Evolutionary conservation across 73 alveolate genomes (phyloP).

Genomic region (Paramecium sexaurelia): DNA sequence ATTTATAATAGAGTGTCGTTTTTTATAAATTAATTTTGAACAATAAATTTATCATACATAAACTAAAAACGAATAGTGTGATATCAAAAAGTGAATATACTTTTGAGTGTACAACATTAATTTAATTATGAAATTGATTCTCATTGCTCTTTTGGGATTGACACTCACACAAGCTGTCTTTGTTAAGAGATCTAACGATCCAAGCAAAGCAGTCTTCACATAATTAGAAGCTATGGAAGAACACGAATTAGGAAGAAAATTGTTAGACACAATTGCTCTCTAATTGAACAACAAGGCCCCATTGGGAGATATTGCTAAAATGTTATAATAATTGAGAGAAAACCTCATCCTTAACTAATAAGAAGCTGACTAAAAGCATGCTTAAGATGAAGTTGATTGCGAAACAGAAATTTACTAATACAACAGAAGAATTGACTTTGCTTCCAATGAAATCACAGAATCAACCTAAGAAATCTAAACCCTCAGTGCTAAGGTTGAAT

Average conservation of each 20-base stretch:
- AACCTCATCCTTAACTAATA: slow-evolving; percentile 54
- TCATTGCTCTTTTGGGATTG: slow-evolving; percentile 59
- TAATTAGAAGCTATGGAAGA: slow-evolving; percentile 65
- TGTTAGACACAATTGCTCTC: slow-evolving; percentile 66
- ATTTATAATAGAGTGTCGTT: background rate
- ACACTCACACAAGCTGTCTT: slow-evolving; percentile 63
- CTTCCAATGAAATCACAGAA: slow-evolving; percentile 59
- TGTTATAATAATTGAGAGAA: slow-evolving; percentile 66
- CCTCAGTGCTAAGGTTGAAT: slow-evolving; percentile 41
- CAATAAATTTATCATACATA: background rate
- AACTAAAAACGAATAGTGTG: slow-evolving; percentile 53
- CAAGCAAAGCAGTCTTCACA: slow-evolving; percentile 47
- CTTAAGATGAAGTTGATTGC: slow-evolving; percentile 58
- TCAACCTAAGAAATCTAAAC: slow-evolving; percentile 54
- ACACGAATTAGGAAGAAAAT: slow-evolving; percentile 64
- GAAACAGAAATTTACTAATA: slow-evolving; percentile 57
- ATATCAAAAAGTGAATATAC: background rate
- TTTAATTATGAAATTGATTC: slow-evolving; percentile 48
- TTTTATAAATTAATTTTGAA: background rate
- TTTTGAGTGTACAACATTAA: background rate
- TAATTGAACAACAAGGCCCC: slow-evolving; percentile 70
- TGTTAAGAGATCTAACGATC: slow-evolving; percentile 59
- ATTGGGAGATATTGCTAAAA: slow-evolving; percentile 63
- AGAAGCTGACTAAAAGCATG: slow-evolving; percentile 59
- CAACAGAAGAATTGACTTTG: slow-evolving; percentile 60